These are phyloP conservation scores for Diophrys appendiculata DNA, from an alignment of 73 alveolate species.

Conservation along the genomic window DNA sequence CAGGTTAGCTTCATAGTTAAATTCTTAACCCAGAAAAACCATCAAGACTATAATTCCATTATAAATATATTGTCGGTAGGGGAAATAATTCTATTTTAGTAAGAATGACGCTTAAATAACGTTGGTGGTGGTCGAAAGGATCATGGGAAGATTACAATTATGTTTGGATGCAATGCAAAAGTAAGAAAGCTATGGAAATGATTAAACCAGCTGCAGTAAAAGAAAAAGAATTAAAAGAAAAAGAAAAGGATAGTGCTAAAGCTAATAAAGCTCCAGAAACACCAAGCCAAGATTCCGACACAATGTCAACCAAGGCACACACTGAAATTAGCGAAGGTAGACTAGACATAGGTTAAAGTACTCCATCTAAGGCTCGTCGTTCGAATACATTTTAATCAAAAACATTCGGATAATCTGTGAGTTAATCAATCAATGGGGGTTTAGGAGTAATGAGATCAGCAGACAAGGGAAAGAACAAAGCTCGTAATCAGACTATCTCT, in stretches of 20 bases:
- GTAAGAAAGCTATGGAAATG: neutral
- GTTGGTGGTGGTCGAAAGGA: conserved; percentile 63
- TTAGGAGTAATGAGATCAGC: neutral
- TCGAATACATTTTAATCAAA: no score
- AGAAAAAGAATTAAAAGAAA: neutral
- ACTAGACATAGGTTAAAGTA: no score
- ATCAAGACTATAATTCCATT: no score
- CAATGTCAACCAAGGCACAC: neutral
- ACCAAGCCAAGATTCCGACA: neutral
- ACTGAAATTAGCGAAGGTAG: neutral
- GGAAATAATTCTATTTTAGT: conserved; percentile 51
- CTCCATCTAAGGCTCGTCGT: no score
- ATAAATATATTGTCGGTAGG: conserved; percentile 54
- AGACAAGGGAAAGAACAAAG: neutral
- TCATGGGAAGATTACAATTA: conserved; percentile 44
- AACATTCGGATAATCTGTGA: no score
- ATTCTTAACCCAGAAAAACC: no score
- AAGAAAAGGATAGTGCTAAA: neutral
- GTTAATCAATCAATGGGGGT: no score
- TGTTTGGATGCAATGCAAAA: conserved; percentile 56
- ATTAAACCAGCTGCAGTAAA: no score
- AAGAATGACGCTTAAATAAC: conserved; percentile 25
- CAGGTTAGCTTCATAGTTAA: conserved; percentile 8
- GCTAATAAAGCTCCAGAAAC: neutral
- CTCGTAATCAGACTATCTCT: neutral